phyloP scores from a whole-genome alignment of 2,329 filamentous ascomycete species.

The Pseudocercospora fuligena region DNA sequence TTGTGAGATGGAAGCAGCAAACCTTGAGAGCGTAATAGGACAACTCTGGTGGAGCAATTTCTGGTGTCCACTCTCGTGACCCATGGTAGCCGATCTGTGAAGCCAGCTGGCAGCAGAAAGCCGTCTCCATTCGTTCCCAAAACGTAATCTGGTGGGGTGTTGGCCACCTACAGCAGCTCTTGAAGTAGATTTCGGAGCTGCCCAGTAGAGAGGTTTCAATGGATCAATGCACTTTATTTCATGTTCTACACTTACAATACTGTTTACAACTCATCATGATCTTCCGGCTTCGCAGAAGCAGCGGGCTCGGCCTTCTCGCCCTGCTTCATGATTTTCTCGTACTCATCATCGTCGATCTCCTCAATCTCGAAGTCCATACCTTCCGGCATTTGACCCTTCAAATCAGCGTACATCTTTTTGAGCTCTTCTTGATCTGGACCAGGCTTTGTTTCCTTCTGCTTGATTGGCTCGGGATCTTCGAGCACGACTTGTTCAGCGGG shows the following conservation, averaged over 20 bases:
- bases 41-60: too few species aligned
- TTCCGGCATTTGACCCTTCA: slow-evolving; percentile 38
- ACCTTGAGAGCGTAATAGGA: too few species aligned
- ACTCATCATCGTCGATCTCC: slow-evolving; percentile 42
- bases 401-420: slow-evolving; percentile 29
- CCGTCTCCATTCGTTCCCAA: too few species aligned
- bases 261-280: slow-evolving; percentile 40
- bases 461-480: slow-evolving; percentile 27
- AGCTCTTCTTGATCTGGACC: slow-evolving; percentile 21
- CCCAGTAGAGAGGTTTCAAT: too few species aligned
- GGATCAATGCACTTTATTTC: neutral
- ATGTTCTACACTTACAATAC: neutral
- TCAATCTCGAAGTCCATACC: slow-evolving; percentile 41
- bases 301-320: slow-evolving; percentile 21
- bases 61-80: too few species aligned
- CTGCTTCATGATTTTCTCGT: slow-evolving; percentile 39
- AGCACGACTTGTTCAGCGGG: slow-evolving; percentile 34
- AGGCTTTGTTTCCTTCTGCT: slow-evolving; percentile 17
- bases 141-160: too few species aligned
- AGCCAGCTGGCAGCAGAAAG: too few species aligned
- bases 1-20: too few species aligned
- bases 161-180: too few species aligned
- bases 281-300: slow-evolving; percentile 14
- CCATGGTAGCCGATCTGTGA: too few species aligned
- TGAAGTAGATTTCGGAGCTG: too few species aligned